Base-by-base conservation (phyloP, 2,329 filamentous ascomycete species). In the Diaporthe caulivora region DNA sequence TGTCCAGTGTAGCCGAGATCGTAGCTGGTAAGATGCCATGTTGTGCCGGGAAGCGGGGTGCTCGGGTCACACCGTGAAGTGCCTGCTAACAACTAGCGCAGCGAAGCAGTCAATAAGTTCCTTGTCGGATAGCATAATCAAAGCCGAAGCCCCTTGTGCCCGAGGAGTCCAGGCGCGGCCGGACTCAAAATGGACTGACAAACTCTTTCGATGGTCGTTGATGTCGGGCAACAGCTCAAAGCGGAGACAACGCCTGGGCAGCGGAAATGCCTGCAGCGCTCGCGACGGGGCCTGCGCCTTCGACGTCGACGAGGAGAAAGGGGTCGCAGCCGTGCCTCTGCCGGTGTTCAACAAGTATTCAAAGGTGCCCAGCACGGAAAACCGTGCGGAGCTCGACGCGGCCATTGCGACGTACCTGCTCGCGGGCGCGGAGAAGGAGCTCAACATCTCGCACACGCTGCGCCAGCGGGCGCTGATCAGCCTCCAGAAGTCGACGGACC, bases 391-490 rank as follows among this genome's bases (percentile, higher is more conserved):
- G 58, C 80, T 87, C 67, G 79, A 82, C 62, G 83, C 83, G 65
- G 80, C 87, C 64, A 80, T 83, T 76, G 77, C 80, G 40, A 81
- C 82, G 1, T 87, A 85, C 74, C 81, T 87, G 15, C 62, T 81
- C 18, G 83, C 85, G 1, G 81, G 81, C 9, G 79, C 84, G 1
- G 80, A 83, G 55, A 87, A 86, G 77, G 86, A 87, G 75, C 82
- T 87, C 72, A 87, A 87, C 78, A 84, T 87, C 73, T 84, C 86
- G 5, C 80, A 83, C 1, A 73, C 80, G 2, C 82, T 87, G 75
- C 84, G 86, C 51, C 79, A 81, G 51, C 76, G 81, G 8, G 84
- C 82, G 17, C 81, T 87, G 11, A 72, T 78, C 34, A 80, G 77
- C 6, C 79, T 87, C 18, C 78, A 81, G 26, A 76, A 76, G 8